Base-by-base conservation (phyloP, 371 early-diverging fungal genomes). In the Dichotomocladium elegans region DNA sequence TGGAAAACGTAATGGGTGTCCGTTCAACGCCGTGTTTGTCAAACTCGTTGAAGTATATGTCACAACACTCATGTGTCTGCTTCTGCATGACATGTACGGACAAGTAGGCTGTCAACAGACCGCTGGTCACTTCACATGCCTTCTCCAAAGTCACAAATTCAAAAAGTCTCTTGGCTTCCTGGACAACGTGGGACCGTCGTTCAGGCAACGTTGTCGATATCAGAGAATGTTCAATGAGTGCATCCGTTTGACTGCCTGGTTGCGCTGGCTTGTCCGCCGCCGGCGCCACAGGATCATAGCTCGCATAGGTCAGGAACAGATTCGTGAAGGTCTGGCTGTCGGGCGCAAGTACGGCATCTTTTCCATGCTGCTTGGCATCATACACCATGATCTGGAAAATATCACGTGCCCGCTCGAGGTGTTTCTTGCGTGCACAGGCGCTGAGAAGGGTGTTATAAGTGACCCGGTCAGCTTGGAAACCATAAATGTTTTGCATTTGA, bases 401-500 rank as follows among this genome's bases (percentile, higher is more conserved):
- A 28, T 70, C 57, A 8, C 89, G 68, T 9, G 89, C 91, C 30
- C 79, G 65, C 4, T 64, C 51, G 11, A 91, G 66, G 45, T 90
- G 80, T 46, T 68, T 79, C 17, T 81, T 80, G 47, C 81, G 67
- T n/a, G 89, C 80, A 64, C 89, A 89, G 0, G 89, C 91, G 48
- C 74, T 77, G 17, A 96, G 50, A 17, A 96, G 56, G 0, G 89
- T 88, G 62, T 90, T 91, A 79, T 84, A 94, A 0, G 94, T 92
- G 59, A 82, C 63, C 27, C 63, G 63, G 56, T 90, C 87, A 1
- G 93, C 92, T 52, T 74, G 67, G 58, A 92, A 92, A 11, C 93
- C 94, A 46, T 88, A 79, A 3, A 75, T 74, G 28, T 73, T 77
- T 35, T 80, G 68, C 94, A 96, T 94, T 51, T 93, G 89, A 17